Evolutionary conservation across 768 basidiomycete species (phyloP).

Genomic region (Podaxis sp.): DNA sequence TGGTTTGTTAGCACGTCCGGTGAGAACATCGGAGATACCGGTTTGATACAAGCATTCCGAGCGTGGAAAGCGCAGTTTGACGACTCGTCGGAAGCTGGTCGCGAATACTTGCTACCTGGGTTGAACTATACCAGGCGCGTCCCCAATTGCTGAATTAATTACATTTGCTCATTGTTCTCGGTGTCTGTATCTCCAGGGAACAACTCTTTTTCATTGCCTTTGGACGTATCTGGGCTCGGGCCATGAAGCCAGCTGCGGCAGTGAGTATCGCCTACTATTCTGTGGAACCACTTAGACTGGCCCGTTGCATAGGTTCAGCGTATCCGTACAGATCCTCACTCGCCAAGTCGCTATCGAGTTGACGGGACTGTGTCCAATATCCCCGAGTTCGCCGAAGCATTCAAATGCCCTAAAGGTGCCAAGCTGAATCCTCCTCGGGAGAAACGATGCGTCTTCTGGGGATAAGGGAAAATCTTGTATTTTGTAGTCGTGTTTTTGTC

Average conservation of each 20-base stretch:
- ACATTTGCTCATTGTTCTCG: not conserved
- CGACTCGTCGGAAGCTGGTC: slow-evolving; percentile 53
- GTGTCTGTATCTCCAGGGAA: slow-evolving; percentile 47
- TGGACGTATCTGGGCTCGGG: slow-evolving; percentile 83
- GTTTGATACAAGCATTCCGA: slow-evolving; percentile 81
- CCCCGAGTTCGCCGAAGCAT: slow-evolving; percentile 85
- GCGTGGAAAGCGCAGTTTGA: slow-evolving; percentile 87
- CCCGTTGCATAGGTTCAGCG: slow-evolving; percentile 56
- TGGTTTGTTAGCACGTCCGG: slow-evolving; percentile 67
- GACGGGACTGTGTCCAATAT: slow-evolving; percentile 88
- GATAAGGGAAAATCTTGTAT: slow-evolving; percentile 26
- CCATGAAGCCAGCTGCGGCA: slow-evolving; percentile 76
- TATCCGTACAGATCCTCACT: slow-evolving; percentile 87
- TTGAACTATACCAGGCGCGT: slow-evolving; percentile 68
- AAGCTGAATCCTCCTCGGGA: slow-evolving; percentile 87
- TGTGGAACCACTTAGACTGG: not conserved
- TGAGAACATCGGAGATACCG: slow-evolving; percentile 88
- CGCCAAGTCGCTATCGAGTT: slow-evolving; percentile 75
- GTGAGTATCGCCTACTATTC: slow-evolving; percentile 37
- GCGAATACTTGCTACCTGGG: slow-evolving; percentile 81
- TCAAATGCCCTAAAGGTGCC: slow-evolving; percentile 73
- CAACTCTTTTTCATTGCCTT: slow-evolving; percentile 95
- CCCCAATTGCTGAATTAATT: not conserved
- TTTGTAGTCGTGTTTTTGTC: slow-evolving; percentile 4
- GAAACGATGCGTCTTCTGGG: slow-evolving; percentile 83